These are phyloP conservation scores for Hygrocybe punicea DNA, from an alignment of 768 basidiomycete species.

Conservation along the genomic window DNA sequence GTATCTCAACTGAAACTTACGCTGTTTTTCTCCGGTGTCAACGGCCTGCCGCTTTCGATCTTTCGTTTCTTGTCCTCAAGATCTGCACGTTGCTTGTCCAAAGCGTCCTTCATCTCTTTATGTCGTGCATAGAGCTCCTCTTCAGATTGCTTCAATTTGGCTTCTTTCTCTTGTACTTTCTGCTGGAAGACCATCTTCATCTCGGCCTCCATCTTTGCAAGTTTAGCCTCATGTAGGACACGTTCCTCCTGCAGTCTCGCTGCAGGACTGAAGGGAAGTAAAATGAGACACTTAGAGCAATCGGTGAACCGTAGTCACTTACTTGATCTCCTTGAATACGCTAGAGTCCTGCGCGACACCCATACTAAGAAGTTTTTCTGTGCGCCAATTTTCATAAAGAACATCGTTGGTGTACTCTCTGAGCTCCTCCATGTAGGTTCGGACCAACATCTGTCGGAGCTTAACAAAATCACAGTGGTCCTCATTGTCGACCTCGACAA, in stretches of 20 bases:
- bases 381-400: slow-evolving; percentile 98
- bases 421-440: slow-evolving; percentile 99
- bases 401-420: slow-evolving; percentile 95
- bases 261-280: slow-evolving; percentile 65
- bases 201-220: slow-evolving; percentile 99
- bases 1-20: slow-evolving; percentile 47
- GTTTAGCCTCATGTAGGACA: slow-evolving; percentile 91
- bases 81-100: slow-evolving; percentile 93
- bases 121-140: slow-evolving; percentile 98
- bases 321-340: slow-evolving; percentile 99
- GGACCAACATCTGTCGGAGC: slow-evolving; percentile 97
- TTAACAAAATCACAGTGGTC: slow-evolving; percentile 99
- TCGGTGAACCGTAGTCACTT: slow-evolving; percentile 31
- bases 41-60: slow-evolving; percentile 88
- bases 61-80: slow-evolving; percentile 98
- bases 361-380: slow-evolving; percentile 94
- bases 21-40: slow-evolving; percentile 90
- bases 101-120: slow-evolving; percentile 98
- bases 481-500: slow-evolving; percentile 99
- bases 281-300: slow-evolving; percentile 12
- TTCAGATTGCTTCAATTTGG: slow-evolving; percentile 97
- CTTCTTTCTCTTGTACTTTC: slow-evolving; percentile 99
- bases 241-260: slow-evolving; percentile 96
- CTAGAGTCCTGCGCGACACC: slow-evolving; percentile 96
- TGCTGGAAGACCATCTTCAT: slow-evolving; percentile 99